Evolutionary conservation across 2,329 filamentous ascomycete genomes (phyloP), one percentile per base, ranked within the genome.

Genomic region (Aspergillus arachidicola): DNA sequence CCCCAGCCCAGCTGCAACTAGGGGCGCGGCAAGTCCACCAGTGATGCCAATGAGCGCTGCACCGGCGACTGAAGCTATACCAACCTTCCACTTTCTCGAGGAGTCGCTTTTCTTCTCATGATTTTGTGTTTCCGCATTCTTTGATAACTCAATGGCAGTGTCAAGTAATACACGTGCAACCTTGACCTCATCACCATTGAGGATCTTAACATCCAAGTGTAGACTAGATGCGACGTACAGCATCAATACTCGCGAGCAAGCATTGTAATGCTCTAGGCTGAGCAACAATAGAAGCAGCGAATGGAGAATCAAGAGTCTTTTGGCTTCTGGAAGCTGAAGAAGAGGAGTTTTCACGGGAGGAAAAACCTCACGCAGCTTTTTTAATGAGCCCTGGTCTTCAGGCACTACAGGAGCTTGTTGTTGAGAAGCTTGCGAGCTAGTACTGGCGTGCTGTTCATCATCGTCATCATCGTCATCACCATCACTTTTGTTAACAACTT

Each of bases 11-110:
- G 91, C 92, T 23, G 88, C 89, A 16, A 92, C 86, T 2, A 98
- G 82, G 0, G 93, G 89, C 1, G 91, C 88, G 10, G 92, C 91
- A 11, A 97, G 85, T 36, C 90, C 91, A 32, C 90, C 90, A 0
- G 93, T 97, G 4, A 91, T 86, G 11, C 89, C 89, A n/a, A 97
- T 94, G 1, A 97, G 82, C 0, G 91, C 92, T 1, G 94, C 94
- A 12, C 94, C 94, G 0, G 92, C 93, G 0, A 96, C 92, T 10
- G 91, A 92, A 0, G 94, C 94, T 30, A 97, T 83, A 0, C 94
- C 93, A 23, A 97, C 93, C 74, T 93, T 93, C 86, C 89, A 91
- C 74, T 89, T 89, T 51, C 89, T 84, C 21, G 85, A 78, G n/a
- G 81, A 80, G 66, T 87, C 88, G 48, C 85, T 87, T 64, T 91